Conservation (phyloP, 257 asterid species). For the Knoxia roxburghii region DNA sequence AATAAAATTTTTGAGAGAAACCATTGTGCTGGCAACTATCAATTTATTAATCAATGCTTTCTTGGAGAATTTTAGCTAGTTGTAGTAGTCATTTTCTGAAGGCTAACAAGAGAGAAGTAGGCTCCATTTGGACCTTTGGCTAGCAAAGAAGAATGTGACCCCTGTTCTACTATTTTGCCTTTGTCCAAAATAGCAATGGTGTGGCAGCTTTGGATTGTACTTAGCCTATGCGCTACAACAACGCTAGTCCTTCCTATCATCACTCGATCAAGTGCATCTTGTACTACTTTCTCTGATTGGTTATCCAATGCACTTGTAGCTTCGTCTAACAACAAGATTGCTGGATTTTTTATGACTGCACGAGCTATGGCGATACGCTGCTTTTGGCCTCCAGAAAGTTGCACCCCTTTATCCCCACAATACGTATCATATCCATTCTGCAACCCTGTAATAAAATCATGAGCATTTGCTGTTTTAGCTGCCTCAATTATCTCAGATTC, state of each 20-base stretch:
- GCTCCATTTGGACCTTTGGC: slow-evolving; percentile 54
- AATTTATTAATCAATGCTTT: too few relatives aligned
- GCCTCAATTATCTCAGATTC: slow-evolving; percentile 69
- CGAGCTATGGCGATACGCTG: slow-evolving; percentile 83
- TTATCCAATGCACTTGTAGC: slow-evolving; percentile 87
- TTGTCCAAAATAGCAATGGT: not conserved
- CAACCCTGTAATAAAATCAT: slow-evolving; percentile 63
- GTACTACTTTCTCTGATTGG: slow-evolving; percentile 74
- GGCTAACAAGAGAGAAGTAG: slow-evolving; percentile 59
- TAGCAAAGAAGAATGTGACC: slow-evolving; percentile 65
- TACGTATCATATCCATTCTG: slow-evolving; percentile 63
- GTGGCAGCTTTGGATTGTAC: not conserved
- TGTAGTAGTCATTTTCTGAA: slow-evolving; percentile 31
- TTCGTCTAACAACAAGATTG: slow-evolving; percentile 11
- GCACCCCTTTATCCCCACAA: slow-evolving; percentile 83
- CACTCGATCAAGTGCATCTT: slow-evolving; percentile 42
- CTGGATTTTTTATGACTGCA: slow-evolving; percentile 30
- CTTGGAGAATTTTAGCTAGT: too few relatives aligned
- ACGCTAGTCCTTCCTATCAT: slow-evolving; percentile 2
- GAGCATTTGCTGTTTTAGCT: slow-evolving; percentile 78
- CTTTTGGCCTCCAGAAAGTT: slow-evolving; percentile 87
- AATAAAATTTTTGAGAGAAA: too few relatives aligned
- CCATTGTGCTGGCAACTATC: too few relatives aligned
- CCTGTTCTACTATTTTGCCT: slow-evolving; percentile 17
- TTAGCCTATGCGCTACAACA: slow-evolving; percentile 2